phyloP scores from a whole-genome alignment of 2,329 filamentous ascomycete species.

The Ophiostoma sp. region DNA sequence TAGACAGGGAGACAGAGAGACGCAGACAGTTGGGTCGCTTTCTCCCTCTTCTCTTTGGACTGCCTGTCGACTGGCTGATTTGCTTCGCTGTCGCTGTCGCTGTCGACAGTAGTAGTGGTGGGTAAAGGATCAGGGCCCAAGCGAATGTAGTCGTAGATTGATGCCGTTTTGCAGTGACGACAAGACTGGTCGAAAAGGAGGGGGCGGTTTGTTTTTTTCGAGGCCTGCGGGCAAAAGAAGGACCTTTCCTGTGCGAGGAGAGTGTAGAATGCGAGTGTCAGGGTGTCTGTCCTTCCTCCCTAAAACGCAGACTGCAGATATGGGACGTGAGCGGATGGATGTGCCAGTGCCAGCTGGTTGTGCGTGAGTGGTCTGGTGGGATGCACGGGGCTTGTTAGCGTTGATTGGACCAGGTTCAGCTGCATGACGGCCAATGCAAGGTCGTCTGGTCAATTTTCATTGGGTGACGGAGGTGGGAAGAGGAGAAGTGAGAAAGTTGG shows the following conservation, averaged over 20 bases:
- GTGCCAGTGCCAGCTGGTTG: conserved; percentile 30
- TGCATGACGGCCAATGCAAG: conserved; percentile 29
- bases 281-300: not conserved
- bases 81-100: not conserved
- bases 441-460: conserved; percentile 19
- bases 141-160: not conserved
- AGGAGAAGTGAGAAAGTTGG: not conserved
- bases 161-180: not conserved
- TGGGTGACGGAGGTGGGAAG: not conserved
- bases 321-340: conserved; percentile 18
- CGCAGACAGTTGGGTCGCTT: conserved; percentile 15
- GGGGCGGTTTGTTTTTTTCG: not conserved
- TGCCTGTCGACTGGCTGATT: not conserved
- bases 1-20: not conserved
- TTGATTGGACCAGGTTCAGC: conserved; percentile 29
- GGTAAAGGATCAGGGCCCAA: not conserved
- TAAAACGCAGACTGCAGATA: conserved; percentile 22
- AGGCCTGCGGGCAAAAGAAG: not conserved
- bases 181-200: conserved; percentile 3
- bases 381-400: conserved; percentile 27
- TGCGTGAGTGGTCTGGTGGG: conserved; percentile 30
- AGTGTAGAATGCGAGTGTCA: not conserved
- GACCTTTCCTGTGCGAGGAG: not conserved
- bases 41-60: not conserved
- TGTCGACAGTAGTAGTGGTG: conserved; percentile 1